Base-by-base conservation (phyloP, 202 grass and related monocot species). In the Brachypodium distachyon region DNA sequence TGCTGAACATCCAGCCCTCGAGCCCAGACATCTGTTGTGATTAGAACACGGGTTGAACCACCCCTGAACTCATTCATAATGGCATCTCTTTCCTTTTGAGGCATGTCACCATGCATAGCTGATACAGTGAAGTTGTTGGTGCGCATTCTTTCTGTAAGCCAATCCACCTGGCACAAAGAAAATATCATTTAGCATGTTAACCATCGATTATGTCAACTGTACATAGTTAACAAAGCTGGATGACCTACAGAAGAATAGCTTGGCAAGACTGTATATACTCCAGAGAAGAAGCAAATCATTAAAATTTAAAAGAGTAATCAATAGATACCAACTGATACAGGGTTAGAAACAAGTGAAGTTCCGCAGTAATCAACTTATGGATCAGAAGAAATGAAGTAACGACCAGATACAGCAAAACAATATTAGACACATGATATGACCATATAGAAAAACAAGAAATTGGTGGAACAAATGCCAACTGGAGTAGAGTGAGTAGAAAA, bases 11-110 rank as follows among this genome's bases (percentile, higher is more conserved):
- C 92, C 75, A 99, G 67, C 18, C 96, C 96, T 40, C 87, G 87
- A 67, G 89, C 96, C 91, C 92, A 95, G 9, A 99, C 92, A 81
- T 99, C 92, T 14, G 96, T 99, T 3, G 96, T 99, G 39, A 95
- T 99, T 72, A 96, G 63, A 38, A 93, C 91, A 63, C 96, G 89
- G 14, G 96, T 95, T 44, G 59, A 78, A 67, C 92, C 87, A 6
- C 85, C 86, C 74, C 96, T 86, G 74, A 98, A 95, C 77, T 92
- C 87, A 10, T 9, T 70, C 91, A 92, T 98, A 63, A 98, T 95
- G 32, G 91, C 91, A 72, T 98, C 91, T 61, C 96, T 87, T 82
- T 98, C 91, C 71, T 92, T 92, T n/a, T 98, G 96, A 23, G 91
- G 96, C 91, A 97, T 97, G 81, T 97, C 94, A 13, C 90, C 90